Percentiles rank a stretch among this genome's conserved stretches.
These are phyloP conservation scores for Monascus ruber DNA, from an alignment of 2,329 filamentous ascomycete species.

Conservation along the genomic window DNA sequence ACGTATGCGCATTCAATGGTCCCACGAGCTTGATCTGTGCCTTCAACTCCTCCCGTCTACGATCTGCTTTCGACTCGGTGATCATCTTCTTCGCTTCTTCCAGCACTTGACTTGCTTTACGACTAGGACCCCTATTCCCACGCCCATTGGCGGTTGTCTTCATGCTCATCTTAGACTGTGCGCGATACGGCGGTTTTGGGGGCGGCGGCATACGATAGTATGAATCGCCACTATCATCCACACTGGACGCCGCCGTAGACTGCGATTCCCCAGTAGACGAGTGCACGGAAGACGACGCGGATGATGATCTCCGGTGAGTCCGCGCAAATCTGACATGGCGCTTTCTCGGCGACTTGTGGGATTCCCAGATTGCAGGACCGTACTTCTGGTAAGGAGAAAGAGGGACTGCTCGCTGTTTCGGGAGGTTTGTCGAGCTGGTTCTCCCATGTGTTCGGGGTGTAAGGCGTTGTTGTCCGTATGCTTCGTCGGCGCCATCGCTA, in stretches of 20 bases:
- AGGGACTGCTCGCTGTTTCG: conserved; percentile 21
- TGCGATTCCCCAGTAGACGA: not conserved
- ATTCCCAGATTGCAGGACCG: conserved; percentile 24
- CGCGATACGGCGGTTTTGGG: not conserved
- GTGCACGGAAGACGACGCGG: not conserved
- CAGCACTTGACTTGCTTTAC: conserved; percentile 8
- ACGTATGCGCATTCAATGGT: conserved; percentile 20
- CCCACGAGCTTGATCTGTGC: conserved; percentile 30
- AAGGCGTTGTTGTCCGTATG: too few relatives aligned
- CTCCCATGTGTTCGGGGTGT: too few relatives aligned
- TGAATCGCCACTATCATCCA: not conserved
- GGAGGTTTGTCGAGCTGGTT: conserved; percentile 7
- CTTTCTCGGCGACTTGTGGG: conserved; percentile 4
- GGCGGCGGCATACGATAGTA: not conserved
- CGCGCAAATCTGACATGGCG: conserved; percentile 1
- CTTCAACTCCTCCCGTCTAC: conserved; percentile 26
- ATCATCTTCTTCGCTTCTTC: conserved; percentile 25
- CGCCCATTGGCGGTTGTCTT: not conserved
- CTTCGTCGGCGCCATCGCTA: too few relatives aligned
- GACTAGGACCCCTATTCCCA: not conserved
- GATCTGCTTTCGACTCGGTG: conserved; percentile 21
- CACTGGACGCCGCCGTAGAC: not conserved
- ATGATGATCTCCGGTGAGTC: not conserved
- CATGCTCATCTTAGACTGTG: not conserved
- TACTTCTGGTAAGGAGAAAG: conserved; percentile 27